A percentile compares a stretch with the other conserved stretches of the same genome.
phyloP scores from a whole-genome alignment of 1,284 basidiomycete species.

The Rhodotorula sp. region DNA sequence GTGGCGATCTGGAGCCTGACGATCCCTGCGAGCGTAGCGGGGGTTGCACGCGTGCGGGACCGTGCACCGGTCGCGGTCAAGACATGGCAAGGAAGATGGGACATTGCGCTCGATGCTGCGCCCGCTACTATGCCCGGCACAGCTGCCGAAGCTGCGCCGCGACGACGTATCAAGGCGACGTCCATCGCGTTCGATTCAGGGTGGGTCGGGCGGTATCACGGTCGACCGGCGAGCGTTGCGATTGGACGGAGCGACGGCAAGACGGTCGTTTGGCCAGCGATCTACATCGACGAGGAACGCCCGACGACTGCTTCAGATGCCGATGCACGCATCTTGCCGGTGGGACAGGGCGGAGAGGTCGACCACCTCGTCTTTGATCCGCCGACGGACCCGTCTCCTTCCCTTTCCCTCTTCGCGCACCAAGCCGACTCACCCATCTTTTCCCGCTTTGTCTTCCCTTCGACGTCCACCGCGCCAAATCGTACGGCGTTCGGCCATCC shows the following conservation, averaged over 20 bases:
- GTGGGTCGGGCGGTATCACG: slow-evolving; percentile 19
- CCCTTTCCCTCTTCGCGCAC: slow-evolving; percentile 18
- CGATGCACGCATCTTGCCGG: background rate
- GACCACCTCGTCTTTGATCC: slow-evolving; percentile 2
- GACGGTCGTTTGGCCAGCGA: slow-evolving; percentile 21
- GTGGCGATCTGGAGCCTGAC: slow-evolving; percentile 32
- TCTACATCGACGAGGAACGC: slow-evolving; percentile 21
- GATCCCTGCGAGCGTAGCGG: background rate
- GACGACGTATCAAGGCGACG: background rate
- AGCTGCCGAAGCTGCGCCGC: background rate
- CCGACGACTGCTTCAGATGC: background rate
- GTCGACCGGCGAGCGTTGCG: slow-evolving; percentile 21
- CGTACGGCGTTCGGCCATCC: slow-evolving; percentile 21
- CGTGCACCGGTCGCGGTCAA: slow-evolving; percentile 13
- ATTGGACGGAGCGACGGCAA: slow-evolving; percentile 36
- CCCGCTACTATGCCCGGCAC: background rate
- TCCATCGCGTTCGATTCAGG: slow-evolving; percentile 33
- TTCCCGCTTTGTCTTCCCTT: slow-evolving; percentile 10
- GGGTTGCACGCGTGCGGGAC: slow-evolving; percentile 1
- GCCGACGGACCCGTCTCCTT: background rate
- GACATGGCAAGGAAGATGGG: slow-evolving; percentile 24
- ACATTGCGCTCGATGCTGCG: background rate
- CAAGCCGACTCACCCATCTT: slow-evolving; percentile 1
- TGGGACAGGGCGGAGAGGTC: too few relatives aligned
- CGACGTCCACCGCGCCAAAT: background rate